Base-by-base conservation (phyloP, 805 yeast species). In the Starmera quercuum region DNA sequence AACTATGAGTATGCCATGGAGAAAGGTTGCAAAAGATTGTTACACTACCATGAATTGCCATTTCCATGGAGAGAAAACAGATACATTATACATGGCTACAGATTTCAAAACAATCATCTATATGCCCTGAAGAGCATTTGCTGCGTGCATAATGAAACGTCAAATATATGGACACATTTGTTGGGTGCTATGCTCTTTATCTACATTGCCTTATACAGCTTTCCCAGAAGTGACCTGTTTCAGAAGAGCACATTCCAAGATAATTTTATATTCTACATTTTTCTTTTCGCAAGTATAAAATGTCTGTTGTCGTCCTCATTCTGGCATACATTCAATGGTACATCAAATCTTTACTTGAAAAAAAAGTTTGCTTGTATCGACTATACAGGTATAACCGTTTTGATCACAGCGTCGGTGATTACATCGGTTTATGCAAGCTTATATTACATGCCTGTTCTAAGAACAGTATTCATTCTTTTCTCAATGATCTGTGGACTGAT, bases 111-210 rank as follows among this genome's bases (percentile, higher is more conserved):
- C 37, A 68, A 72, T 26, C 87, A 81, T 51, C 20, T 49, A 6
- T 68, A 71, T 35, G 81, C 92, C 43, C 33, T 81, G 20, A 56
- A 64, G 38, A 74, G 88, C 31, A 62, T 87, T 13, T 69, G 75
- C 51, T 54, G 64, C 31, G 42, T 66, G 54, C 97, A 92, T 59
- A 90, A 90, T 54, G 98, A 90, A 56, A 73, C 95, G 0, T 71
- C 83, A 52, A 92, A 92, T 58, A 87, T 90, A 36, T 90, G 98
- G 97, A 73, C 95, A 0, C 98, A 90, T 61, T 49, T 85, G 11
- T 23, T 75, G 2, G 97, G 97, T 11, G 71, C 82, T 3, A 20
- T 74, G 3, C 47, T 74, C 20, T 59, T 88, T 53, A 33, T 69
- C 1, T 79, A 76, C 42, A 46, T 88, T 14, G 67, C 75, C 10